Evolutionary conservation across 176 grass and related monocot genomes (phyloP).

Genomic region (Phoenix roebelenii): DNA sequence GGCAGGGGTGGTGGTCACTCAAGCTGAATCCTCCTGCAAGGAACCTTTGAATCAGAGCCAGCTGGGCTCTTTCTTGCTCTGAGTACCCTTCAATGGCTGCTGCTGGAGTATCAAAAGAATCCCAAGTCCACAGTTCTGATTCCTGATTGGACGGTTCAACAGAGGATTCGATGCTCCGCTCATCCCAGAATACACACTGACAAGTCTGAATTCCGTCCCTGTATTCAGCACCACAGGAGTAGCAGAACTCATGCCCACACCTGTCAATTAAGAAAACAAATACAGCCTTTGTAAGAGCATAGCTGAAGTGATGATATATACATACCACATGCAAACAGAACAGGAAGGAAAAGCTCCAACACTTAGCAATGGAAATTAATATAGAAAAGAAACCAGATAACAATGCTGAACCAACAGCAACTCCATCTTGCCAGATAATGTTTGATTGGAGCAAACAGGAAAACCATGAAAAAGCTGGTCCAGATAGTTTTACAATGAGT

Average conservation of each 20-base stretch:
- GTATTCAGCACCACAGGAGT: constrained; percentile 75
- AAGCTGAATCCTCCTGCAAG: constrained; percentile 66
- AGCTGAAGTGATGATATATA: no score
- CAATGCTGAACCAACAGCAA: no score
- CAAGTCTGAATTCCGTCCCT: constrained; percentile 59
- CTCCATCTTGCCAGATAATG: no score
- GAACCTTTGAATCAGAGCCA: constrained; percentile 92
- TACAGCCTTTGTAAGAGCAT: no score
- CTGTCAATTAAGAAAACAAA: constrained; percentile 29
- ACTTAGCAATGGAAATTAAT: no score
- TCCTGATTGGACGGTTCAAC: constrained; percentile 34
- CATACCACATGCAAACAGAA: no score
- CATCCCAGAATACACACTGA: constrained; percentile 77
- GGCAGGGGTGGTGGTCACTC: constrained; percentile 57
- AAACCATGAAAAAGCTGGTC: no score
- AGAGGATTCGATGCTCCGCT: constrained; percentile 23
- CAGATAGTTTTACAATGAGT: no score
- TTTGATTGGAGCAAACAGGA: no score
- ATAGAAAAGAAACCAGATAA: no score
- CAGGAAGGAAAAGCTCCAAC: no score
- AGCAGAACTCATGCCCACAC: constrained; percentile 98
- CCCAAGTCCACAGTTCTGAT: constrained; percentile 84
- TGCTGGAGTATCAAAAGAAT: constrained; percentile 72
- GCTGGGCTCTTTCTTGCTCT: constrained; percentile 86
- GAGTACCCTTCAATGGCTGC: constrained; percentile 64